Conservation (phyloP, 2,329 filamentous ascomycete genomes). For the Fusarium nelsonii region DNA sequence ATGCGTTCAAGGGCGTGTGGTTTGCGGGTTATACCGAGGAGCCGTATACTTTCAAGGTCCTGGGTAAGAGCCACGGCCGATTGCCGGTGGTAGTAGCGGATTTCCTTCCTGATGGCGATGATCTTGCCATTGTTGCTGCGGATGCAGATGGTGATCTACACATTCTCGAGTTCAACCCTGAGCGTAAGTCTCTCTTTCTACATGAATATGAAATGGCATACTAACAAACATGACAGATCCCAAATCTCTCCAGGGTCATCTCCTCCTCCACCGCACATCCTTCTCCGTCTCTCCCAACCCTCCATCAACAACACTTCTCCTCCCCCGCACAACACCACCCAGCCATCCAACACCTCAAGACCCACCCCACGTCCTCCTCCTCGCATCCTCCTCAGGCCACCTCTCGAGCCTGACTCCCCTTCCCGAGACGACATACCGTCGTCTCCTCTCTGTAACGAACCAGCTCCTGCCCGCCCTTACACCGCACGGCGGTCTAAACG, state of each 20-base stretch:
- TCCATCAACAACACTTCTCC: slow-evolving; percentile 78
- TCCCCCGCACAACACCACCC: slow-evolving; percentile 72
- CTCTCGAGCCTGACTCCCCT: slow-evolving; percentile 83
- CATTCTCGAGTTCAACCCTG: slow-evolving; percentile 92
- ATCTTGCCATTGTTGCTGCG: slow-evolving; percentile 83
- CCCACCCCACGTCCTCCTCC: slow-evolving; percentile 66
- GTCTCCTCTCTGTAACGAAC: slow-evolving; percentile 82
- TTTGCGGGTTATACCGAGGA: slow-evolving; percentile 97
- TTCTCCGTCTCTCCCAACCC: slow-evolving; percentile 88
- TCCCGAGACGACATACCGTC: slow-evolving; percentile 83
- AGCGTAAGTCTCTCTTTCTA: slow-evolving; percentile 71
- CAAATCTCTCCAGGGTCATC: slow-evolving; percentile 89
- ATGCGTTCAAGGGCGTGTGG: slow-evolving; percentile 94
- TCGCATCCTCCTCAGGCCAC: slow-evolving; percentile 81
- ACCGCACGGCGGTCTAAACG: slow-evolving; percentile 84
- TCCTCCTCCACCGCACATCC: slow-evolving; percentile 86
- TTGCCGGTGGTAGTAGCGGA: slow-evolving; percentile 86
- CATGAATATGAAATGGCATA: not conserved
- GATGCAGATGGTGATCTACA: slow-evolving; percentile 90
- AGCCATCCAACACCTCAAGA: slow-evolving; percentile 52
- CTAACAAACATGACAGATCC: slow-evolving; percentile 73
- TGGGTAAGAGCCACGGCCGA: slow-evolving; percentile 85
- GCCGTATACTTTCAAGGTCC: slow-evolving; percentile 93
- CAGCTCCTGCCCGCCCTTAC: slow-evolving; percentile 83
- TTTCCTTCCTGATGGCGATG: slow-evolving; percentile 86